A percentile compares a stretch with the other conserved stretches of the same genome.
These are phyloP conservation scores for Fusarium pininemorale DNA, from an alignment of 2,329 filamentous ascomycete genomes.

Conservation along the genomic window DNA sequence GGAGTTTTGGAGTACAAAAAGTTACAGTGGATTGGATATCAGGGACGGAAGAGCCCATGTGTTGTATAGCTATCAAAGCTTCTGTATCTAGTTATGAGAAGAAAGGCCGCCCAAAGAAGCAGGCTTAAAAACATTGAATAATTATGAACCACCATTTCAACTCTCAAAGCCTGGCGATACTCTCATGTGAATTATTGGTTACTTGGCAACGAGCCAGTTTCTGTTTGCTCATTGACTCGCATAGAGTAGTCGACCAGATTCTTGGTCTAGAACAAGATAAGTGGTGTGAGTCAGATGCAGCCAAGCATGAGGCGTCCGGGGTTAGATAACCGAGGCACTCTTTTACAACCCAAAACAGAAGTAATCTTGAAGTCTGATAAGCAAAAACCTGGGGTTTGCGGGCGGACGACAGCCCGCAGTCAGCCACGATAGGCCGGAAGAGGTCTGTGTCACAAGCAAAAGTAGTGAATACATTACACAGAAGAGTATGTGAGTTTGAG, in stretches of 20 bases:
- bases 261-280: neutral
- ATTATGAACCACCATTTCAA: constrained; percentile 19
- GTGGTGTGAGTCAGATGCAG: constrained; percentile 3
- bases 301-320: constrained; percentile 27
- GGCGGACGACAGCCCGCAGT: neutral
- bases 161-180: neutral
- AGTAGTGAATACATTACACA: neutral
- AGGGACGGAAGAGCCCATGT: constrained; percentile 28
- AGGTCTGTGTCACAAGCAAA: constrained; percentile 2
- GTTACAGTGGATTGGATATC: constrained; percentile 12
- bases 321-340: constrained; percentile 10
- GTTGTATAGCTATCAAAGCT: constrained; percentile 28
- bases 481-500: neutral
- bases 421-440: constrained; percentile 9
- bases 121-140: constrained; percentile 26
- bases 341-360: neutral
- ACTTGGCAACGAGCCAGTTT: neutral
- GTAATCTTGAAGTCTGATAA: neutral
- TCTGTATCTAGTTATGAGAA: constrained; percentile 29
- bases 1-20: constrained; percentile 27
- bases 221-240: neutral
- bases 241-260: neutral
- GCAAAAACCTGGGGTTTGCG: neutral
- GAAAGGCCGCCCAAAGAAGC: constrained; percentile 28
- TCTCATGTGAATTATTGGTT: constrained; percentile 8